Percentiles rank a stretch among this genome's conserved stretches.
Evolutionary conservation across 2,329 filamentous ascomycete genomes (phyloP).

Genomic region (Exserohilum rostratum): DNA sequence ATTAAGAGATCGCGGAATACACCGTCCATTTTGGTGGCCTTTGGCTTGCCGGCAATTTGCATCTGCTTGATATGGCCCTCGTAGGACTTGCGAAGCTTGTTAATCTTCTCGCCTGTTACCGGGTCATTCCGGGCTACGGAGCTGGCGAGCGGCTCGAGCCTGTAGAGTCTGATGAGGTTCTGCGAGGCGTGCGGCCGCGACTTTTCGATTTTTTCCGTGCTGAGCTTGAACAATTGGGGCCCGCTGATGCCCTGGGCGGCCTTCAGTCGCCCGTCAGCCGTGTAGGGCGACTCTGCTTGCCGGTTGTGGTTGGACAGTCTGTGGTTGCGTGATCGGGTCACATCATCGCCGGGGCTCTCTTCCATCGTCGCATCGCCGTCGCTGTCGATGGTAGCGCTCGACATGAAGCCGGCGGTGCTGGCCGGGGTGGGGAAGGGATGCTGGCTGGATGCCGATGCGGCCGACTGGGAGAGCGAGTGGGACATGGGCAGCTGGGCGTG

Average conservation of each 20-base stretch:
- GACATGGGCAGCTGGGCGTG: slow-evolving; percentile 52
- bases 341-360: slow-evolving; percentile 40
- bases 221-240: slow-evolving; percentile 44
- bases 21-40: slow-evolving; percentile 51
- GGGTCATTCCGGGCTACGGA: slow-evolving; percentile 66
- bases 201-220: slow-evolving; percentile 45
- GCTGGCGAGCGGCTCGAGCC: slow-evolving; percentile 60
- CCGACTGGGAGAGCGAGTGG: slow-evolving; percentile 42
- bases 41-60: slow-evolving; percentile 57
- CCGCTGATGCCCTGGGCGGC: slow-evolving; percentile 40
- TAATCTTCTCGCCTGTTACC: slow-evolving; percentile 68
- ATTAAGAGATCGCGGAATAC: slow-evolving; percentile 45
- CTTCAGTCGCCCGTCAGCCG: slow-evolving; percentile 32
- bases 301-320: slow-evolving; percentile 56
- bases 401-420: slow-evolving; percentile 44
- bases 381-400: slow-evolving; percentile 45
- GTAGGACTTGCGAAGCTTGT: slow-evolving; percentile 65
- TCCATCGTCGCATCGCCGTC: slow-evolving; percentile 53
- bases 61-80: slow-evolving; percentile 59
- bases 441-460: slow-evolving; percentile 36
- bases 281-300: slow-evolving; percentile 42
- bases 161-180: slow-evolving; percentile 66
- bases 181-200: slow-evolving; percentile 63
- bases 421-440: slow-evolving; percentile 48
- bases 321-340: slow-evolving; percentile 41